These are phyloP conservation scores for Cylindricascospora bacillispora DNA, from an alignment of 1,139 yeast species.

Conservation along the genomic window DNA sequence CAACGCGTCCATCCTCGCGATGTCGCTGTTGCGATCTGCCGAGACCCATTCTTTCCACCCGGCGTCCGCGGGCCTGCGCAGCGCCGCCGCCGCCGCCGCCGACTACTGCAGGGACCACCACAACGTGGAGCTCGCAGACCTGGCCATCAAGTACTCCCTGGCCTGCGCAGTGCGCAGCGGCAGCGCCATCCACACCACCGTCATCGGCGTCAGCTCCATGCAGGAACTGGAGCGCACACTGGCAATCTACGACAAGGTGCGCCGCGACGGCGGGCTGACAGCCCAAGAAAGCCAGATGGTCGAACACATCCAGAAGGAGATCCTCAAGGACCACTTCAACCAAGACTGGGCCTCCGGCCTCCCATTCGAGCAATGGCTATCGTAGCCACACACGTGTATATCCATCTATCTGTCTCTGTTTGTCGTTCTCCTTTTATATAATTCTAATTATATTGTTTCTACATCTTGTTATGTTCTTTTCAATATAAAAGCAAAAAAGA, in stretches of 20 bases:
- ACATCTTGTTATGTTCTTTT: too few species aligned
- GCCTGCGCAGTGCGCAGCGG: slow-evolving; percentile 41
- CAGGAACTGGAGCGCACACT: slow-evolving; percentile 54
- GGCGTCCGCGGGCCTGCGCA: slow-evolving; percentile 47
- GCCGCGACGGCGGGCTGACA: slow-evolving; percentile 25
- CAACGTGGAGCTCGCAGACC: slow-evolving; percentile 57
- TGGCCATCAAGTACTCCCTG: slow-evolving; percentile 69
- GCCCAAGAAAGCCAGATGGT: slow-evolving; percentile 33
- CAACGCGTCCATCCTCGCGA: slow-evolving; percentile 78
- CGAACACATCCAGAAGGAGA: slow-evolving; percentile 32
- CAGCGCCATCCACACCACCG: too few species aligned
- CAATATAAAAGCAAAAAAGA: background rate
- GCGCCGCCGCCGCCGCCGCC: slow-evolving; percentile 44
- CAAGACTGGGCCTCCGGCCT: slow-evolving; percentile 58
- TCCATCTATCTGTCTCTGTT: too few species aligned
- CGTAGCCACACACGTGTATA: too few species aligned
- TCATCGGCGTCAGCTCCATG: slow-evolving; percentile 58
- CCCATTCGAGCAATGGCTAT: background rate
- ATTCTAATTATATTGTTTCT: too few species aligned
- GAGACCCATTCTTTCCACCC: slow-evolving; percentile 75
- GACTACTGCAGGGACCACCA: slow-evolving; percentile 28
- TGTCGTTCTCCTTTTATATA: too few species aligned
- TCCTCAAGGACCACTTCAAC: slow-evolving; percentile 44
- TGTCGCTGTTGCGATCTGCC: slow-evolving; percentile 67
- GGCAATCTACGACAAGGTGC: slow-evolving; percentile 41